Percentiles rank a stretch among this genome's conserved stretches.
Conservation (phyloP, 305 asterid species). For the Fraxinus xanthoxyloides region DNA sequence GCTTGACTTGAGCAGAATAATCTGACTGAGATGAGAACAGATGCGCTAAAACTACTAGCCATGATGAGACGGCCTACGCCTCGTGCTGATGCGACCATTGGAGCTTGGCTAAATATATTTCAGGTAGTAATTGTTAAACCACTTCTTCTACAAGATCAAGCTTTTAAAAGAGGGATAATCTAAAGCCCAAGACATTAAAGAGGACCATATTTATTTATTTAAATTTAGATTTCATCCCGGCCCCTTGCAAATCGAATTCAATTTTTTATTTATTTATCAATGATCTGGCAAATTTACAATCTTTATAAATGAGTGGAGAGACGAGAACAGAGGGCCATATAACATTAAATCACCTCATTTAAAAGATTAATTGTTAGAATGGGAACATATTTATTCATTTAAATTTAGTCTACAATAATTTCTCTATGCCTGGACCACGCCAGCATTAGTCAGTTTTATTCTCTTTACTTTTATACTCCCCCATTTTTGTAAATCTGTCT, state of each 20-base stretch:
- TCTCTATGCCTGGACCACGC: not conserved
- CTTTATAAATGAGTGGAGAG: not conserved
- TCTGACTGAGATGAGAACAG: conserved; percentile 82
- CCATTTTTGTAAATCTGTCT: conserved; percentile 18
- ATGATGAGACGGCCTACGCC: conserved; percentile 90
- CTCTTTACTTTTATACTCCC: not conserved
- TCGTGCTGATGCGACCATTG: conserved; percentile 81
- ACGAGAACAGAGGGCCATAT: not conserved
- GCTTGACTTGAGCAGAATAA: conserved; percentile 54
- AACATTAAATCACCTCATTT: not conserved
- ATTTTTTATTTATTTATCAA: not conserved
- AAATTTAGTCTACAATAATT: not conserved
- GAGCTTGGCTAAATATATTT: conserved; percentile 95
- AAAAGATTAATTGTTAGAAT: not conserved
- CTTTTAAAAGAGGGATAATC: not conserved
- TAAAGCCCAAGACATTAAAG: not conserved
- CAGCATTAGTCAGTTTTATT: not conserved
- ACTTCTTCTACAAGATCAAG: not conserved
- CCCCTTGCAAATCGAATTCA: not conserved
- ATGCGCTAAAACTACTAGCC: conserved; percentile 83
- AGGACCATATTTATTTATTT: not conserved
- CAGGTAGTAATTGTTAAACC: conserved; percentile 45
- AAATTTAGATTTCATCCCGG: not conserved
- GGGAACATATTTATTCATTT: not conserved
- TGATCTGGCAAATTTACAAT: not conserved